Evolutionary conservation across 2,329 filamentous ascomycete species (phyloP).

Genomic region (Bimuria novae-zelandiae): DNA sequence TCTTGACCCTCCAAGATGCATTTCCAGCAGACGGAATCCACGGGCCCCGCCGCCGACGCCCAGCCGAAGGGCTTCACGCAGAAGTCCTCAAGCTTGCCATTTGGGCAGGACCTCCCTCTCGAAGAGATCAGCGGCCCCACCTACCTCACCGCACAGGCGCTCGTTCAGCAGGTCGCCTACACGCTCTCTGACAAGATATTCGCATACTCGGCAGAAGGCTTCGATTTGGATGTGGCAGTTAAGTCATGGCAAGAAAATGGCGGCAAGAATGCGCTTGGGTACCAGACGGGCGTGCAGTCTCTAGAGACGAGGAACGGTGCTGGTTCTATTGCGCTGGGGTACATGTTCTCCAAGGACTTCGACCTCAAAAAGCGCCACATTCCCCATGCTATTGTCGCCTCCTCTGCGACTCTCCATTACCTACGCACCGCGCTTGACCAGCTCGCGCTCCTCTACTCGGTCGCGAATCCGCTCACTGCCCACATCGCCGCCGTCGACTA

Average conservation of each 20-base stretch:
- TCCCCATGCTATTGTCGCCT: constrained; percentile 87
- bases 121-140: constrained; percentile 78
- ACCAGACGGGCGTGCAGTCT: constrained; percentile 74
- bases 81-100: constrained; percentile 57
- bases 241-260: constrained; percentile 73
- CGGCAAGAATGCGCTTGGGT: constrained; percentile 81
- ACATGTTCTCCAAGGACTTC: constrained; percentile 97
- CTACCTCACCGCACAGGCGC: constrained; percentile 88
- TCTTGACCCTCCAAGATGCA: constrained; percentile 37
- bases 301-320: constrained; percentile 89
- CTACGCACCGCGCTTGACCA: constrained; percentile 87
- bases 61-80: constrained; percentile 40
- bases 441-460: constrained; percentile 85
- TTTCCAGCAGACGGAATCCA: constrained; percentile 44
- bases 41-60: constrained; percentile 41
- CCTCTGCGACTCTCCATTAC: constrained; percentile 78
- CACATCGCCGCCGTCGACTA: constrained; percentile 94
- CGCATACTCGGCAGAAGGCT: constrained; percentile 91
- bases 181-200: constrained; percentile 96
- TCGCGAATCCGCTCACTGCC: constrained; percentile 89
- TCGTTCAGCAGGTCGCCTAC: constrained; percentile 96
- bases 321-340: constrained; percentile 88
- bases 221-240: constrained; percentile 84
- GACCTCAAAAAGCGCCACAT: constrained; percentile 88
- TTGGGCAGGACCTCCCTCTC: constrained; percentile 57